These are phyloP conservation scores for Fusarium stilboides DNA, from an alignment of 2,329 filamentous ascomycete species.

Conservation along the genomic window DNA sequence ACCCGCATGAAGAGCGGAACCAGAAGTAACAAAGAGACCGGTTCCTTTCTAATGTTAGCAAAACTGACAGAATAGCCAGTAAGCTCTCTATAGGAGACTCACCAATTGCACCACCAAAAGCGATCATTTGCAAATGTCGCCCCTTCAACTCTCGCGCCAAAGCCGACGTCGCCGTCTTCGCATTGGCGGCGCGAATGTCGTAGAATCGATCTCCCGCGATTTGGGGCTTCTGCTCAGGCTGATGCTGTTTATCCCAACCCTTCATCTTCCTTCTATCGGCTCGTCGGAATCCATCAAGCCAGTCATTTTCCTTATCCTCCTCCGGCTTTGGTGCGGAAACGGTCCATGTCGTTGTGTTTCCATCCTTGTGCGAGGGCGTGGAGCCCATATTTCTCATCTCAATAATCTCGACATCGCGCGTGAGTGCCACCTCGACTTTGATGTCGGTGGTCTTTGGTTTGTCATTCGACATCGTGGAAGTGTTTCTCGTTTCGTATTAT, in stretches of 20 bases:
- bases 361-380: slow-evolving; percentile 17
- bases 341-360: slow-evolving; percentile 25
- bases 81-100: slow-evolving; percentile 36
- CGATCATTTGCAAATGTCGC: slow-evolving; percentile 96
- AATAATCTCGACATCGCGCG: slow-evolving; percentile 38
- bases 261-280: slow-evolving; percentile 40
- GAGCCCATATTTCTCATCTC: slow-evolving; percentile 34
- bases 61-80: too few relatives aligned
- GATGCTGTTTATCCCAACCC: slow-evolving; percentile 45
- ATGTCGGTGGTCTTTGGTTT: slow-evolving; percentile 39
- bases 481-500: slow-evolving; percentile 2
- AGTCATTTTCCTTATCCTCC: slow-evolving; percentile 28
- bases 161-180: slow-evolving; percentile 82
- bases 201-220: slow-evolving; percentile 62
- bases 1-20: slow-evolving; percentile 77
- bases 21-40: slow-evolving; percentile 91
- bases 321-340: slow-evolving; percentile 29
- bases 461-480: slow-evolving; percentile 30
- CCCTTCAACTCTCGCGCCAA: slow-evolving; percentile 85
- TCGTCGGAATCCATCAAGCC: slow-evolving; percentile 46
- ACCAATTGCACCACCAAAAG: slow-evolving; percentile 93
- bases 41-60: slow-evolving; percentile 67
- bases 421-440: slow-evolving; percentile 38
- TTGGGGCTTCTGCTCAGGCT: slow-evolving; percentile 30
- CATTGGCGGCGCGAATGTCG: slow-evolving; percentile 71